A percentile compares a stretch with the other conserved stretches of the same genome.
These are phyloP conservation scores for Tricholomella constricta DNA, from an alignment of 768 basidiomycete genomes.

Conservation along the genomic window DNA sequence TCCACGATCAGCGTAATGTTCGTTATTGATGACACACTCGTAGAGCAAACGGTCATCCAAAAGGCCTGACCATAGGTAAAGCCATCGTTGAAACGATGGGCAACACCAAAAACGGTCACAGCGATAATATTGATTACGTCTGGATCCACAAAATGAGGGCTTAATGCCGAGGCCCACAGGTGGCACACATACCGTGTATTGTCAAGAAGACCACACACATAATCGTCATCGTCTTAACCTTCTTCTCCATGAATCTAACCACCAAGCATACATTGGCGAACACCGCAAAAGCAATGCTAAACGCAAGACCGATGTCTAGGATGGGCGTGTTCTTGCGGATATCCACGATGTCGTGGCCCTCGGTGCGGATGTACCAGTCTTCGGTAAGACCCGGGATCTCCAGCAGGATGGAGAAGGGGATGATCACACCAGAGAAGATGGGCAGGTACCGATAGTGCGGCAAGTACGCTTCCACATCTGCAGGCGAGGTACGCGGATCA, in stretches of 20 bases:
- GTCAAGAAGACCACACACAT: constrained; percentile 65
- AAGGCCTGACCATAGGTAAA: constrained; percentile 73
- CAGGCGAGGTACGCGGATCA: constrained; percentile 23
- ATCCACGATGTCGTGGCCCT: constrained; percentile 46
- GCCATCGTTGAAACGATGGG: constrained; percentile 60
- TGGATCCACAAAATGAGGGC: constrained; percentile 25
- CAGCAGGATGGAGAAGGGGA: constrained; percentile 79
- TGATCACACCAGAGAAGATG: constrained; percentile 65
- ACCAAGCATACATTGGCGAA: constrained; percentile 71
- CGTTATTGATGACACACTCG: constrained; percentile 60
- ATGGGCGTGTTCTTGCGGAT: constrained; percentile 54
- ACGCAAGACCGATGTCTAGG: constrained; percentile 58
- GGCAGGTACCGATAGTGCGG: constrained; percentile 67
- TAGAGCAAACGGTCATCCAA: constrained; percentile 81
- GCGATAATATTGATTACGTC: constrained; percentile 69
- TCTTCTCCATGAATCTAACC: constrained; percentile 70
- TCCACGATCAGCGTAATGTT: constrained; percentile 73
- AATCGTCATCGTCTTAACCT: constrained; percentile 63
- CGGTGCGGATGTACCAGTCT: constrained; percentile 69
- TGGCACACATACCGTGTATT: constrained; percentile 58
- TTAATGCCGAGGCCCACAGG: not conserved
- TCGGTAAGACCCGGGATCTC: constrained; percentile 81
- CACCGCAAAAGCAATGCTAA: constrained; percentile 70
- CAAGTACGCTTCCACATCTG: constrained; percentile 34
- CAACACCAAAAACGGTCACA: constrained; percentile 62